These are phyloP conservation scores for Sonneratia caseolaris DNA, from an alignment of 345 rosid genomes.

Conservation along the genomic window DNA sequence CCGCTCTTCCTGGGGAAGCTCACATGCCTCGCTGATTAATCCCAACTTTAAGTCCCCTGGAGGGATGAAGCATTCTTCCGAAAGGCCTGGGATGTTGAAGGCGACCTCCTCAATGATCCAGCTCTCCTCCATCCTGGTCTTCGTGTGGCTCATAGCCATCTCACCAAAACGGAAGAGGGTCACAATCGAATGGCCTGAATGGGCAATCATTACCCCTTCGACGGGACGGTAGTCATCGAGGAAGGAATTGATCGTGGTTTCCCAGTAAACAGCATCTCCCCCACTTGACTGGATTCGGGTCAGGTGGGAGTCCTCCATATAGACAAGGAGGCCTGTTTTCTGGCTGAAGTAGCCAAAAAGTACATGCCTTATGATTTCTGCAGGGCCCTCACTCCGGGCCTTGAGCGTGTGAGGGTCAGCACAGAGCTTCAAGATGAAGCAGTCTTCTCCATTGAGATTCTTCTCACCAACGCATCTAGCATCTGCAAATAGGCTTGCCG, in stretches of 20 bases:
- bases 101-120: slow-evolving; percentile 98
- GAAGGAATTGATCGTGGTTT: slow-evolving; percentile 34
- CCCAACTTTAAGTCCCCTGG: slow-evolving; percentile 69
- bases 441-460: slow-evolving; percentile 30
- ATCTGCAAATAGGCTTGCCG: slow-evolving; percentile 35
- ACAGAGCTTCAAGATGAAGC: slow-evolving; percentile 39
- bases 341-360: slow-evolving; percentile 45
- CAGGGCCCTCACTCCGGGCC: slow-evolving; percentile 37
- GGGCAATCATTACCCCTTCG: slow-evolving; percentile 40
- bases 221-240: slow-evolving; percentile 29
- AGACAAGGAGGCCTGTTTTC: slow-evolving; percentile 41
- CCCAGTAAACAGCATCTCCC: slow-evolving; percentile 45
- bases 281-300: slow-evolving; percentile 40
- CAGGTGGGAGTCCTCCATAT: slow-evolving; percentile 41
- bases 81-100: slow-evolving; percentile 79
- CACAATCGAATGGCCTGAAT: slow-evolving; percentile 32
- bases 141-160: slow-evolving; percentile 44
- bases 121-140: slow-evolving; percentile 90
- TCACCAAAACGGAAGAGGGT: slow-evolving; percentile 40
- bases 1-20: slow-evolving; percentile 54
- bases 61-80: slow-evolving; percentile 82
- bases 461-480: slow-evolving; percentile 48
- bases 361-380: slow-evolving; percentile 42
- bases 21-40: slow-evolving; percentile 49
- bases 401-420: slow-evolving; percentile 34